These are phyloP conservation scores for Rhizopus sp. DNA, from an alignment of 371 early-diverging fungal genomes.

Conservation along the genomic window DNA sequence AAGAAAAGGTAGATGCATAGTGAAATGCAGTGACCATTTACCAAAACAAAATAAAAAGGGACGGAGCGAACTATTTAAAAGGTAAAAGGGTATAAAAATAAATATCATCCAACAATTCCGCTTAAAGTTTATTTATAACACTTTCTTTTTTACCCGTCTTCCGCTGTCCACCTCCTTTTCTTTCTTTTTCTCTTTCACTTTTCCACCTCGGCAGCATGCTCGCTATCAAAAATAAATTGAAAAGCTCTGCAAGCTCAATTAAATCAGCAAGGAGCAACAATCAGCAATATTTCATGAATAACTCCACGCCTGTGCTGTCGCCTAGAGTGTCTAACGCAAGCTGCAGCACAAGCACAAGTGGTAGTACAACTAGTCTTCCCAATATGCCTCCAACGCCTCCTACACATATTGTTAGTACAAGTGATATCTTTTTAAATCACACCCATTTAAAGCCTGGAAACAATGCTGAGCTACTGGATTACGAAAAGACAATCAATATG, in stretches of 20 bases:
- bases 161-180: too few species aligned
- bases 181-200: too few species aligned
- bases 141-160: too few species aligned
- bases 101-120: too few species aligned
- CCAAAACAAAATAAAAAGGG: too few species aligned
- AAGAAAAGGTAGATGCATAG: too few species aligned
- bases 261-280: constrained; percentile 1
- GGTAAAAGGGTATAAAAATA: too few species aligned
- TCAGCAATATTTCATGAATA: neutral
- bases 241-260: constrained; percentile 13
- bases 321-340: constrained; percentile 2
- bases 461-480: constrained; percentile 63
- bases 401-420: constrained; percentile 11
- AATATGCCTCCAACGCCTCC: constrained; percentile 7
- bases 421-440: constrained; percentile 55
- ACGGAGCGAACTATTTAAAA: too few species aligned
- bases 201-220: too few species aligned
- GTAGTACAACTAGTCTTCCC: constrained; percentile 7
- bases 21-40: too few species aligned
- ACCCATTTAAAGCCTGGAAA: constrained; percentile 66
- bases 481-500: constrained; percentile 67
- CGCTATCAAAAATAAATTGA: constrained; percentile 16
- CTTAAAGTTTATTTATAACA: too few species aligned
- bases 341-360: neutral
- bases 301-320: neutral